These are phyloP conservation scores for Clarireedia homoeocarpa DNA, from an alignment of 2,329 filamentous ascomycete species.

Conservation along the genomic window DNA sequence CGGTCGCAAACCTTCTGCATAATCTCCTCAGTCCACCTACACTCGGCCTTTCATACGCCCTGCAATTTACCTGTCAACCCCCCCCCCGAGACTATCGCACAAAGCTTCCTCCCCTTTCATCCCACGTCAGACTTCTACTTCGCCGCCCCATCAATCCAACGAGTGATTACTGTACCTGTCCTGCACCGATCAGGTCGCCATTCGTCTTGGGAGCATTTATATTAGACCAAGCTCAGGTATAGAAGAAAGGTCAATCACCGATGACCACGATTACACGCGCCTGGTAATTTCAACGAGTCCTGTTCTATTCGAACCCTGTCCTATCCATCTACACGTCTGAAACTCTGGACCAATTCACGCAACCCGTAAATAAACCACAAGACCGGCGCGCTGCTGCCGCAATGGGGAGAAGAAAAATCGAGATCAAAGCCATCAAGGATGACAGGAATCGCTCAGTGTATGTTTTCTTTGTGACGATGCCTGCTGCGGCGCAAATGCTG, in stretches of 20 bases:
- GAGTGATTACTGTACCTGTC: neutral
- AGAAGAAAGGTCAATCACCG: neutral
- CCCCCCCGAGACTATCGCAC: neutral
- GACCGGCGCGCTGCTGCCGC: slow-evolving; percentile 29
- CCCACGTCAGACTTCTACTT: slow-evolving; percentile 6
- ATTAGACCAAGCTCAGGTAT: neutral
- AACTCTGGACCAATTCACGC: slow-evolving; percentile 27
- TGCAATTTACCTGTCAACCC: too few species aligned
- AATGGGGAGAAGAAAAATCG: slow-evolving; percentile 99
- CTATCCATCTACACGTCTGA: slow-evolving; percentile 7
- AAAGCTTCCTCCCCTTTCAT: neutral
- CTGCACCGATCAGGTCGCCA: neutral
- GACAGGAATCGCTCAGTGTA: slow-evolving; percentile 97
- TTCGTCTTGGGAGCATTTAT: neutral
- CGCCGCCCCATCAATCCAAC: neutral
- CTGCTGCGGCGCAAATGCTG: neutral
- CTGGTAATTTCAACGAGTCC: neutral
- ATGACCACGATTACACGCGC: slow-evolving; percentile 6
- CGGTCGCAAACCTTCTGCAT: too few species aligned
- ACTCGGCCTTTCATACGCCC: too few species aligned
- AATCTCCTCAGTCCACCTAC: too few species aligned
- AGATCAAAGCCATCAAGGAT: slow-evolving; percentile 99
- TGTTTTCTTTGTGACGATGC: slow-evolving; percentile 16
- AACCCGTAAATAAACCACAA: slow-evolving; percentile 21
- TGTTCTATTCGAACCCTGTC: neutral